A percentile compares a stretch with the other conserved stretches of the same genome.
These are phyloP conservation scores for Avena atlantica DNA, from an alignment of 176 grass and related monocot genomes.

Conservation along the genomic window DNA sequence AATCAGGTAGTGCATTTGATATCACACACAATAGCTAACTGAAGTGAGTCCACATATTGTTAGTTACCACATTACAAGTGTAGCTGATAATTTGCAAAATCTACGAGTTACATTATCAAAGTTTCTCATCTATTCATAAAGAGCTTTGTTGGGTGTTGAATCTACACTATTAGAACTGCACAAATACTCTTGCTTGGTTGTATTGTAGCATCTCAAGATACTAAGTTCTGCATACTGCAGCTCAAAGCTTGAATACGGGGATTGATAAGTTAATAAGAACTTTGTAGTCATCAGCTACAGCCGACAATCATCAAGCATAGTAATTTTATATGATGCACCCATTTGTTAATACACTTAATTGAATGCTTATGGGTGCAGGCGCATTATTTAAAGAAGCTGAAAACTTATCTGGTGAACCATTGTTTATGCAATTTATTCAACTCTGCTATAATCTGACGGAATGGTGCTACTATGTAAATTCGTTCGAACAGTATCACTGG, in stretches of 20 bases:
- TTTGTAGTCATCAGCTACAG: not conserved
- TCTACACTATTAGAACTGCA: slow-evolving; percentile 1
- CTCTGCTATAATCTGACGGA: slow-evolving; percentile 5
- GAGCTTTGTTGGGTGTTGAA: slow-evolving; percentile 3
- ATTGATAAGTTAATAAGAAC: slow-evolving; percentile 10
- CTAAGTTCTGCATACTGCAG: not conserved
- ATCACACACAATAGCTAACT: not conserved
- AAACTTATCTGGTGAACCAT: slow-evolving; percentile 20
- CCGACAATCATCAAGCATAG: slow-evolving; percentile 4
- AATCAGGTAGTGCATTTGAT: not conserved
- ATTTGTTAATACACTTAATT: not conserved
- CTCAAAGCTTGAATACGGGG: not conserved
- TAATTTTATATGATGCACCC: slow-evolving; percentile 20
- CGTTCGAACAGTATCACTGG: not conserved
- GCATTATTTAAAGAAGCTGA: slow-evolving; percentile 16
- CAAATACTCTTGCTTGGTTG: slow-evolving; percentile 14
- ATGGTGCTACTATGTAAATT: slow-evolving; percentile 9
- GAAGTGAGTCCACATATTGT: slow-evolving; percentile 6
- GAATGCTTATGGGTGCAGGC: slow-evolving; percentile 4
- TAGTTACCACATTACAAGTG: not conserved
- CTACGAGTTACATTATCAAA: not conserved
- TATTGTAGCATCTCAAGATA: slow-evolving; percentile 5
- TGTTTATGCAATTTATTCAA: slow-evolving; percentile 5
- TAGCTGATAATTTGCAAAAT: not conserved
- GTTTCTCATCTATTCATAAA: slow-evolving; percentile 28